Percentiles rank a stretch among this genome's conserved stretches.
Evolutionary conservation across 768 basidiomycete species (phyloP).

Genomic region (Cystofilobasidium ferigula): DNA sequence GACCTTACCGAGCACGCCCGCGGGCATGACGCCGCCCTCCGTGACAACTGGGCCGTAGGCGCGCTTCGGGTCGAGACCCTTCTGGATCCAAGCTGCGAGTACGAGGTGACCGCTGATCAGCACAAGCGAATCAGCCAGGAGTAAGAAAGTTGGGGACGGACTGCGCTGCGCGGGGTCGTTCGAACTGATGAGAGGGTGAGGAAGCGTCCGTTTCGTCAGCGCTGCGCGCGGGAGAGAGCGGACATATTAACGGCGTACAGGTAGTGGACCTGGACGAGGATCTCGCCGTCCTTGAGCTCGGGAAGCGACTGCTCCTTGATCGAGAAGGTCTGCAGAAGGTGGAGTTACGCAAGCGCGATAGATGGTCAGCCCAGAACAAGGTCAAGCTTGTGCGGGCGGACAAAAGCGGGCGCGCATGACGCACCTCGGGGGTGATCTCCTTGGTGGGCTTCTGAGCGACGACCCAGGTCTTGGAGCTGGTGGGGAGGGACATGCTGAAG

Average conservation of each 20-base stretch:
- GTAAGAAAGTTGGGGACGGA: not conserved
- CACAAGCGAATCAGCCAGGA: too few relatives aligned
- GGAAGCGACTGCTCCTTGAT: slow-evolving; percentile 23
- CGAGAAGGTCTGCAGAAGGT: slow-evolving; percentile 26
- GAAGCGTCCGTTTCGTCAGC: too few relatives aligned
- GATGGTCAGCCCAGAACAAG: too few relatives aligned
- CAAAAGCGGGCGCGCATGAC: not conserved
- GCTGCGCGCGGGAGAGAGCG: too few relatives aligned
- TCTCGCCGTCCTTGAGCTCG: slow-evolving; percentile 31
- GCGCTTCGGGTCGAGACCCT: slow-evolving; percentile 6
- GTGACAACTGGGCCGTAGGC: slow-evolving; percentile 6
- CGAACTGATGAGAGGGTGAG: not conserved
- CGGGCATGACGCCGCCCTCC: slow-evolving; percentile 3
- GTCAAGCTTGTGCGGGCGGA: too few relatives aligned
- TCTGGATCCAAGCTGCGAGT: slow-evolving; percentile 20
- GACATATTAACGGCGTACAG: slow-evolving; percentile 19
- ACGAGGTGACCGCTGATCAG: too few relatives aligned
- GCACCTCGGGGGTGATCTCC: slow-evolving; percentile 23
- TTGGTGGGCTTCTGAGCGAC: slow-evolving; percentile 29
- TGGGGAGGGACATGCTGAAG: slow-evolving; percentile 25
- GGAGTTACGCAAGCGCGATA: too few relatives aligned
- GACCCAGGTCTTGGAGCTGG: slow-evolving; percentile 28
- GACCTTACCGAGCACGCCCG: slow-evolving; percentile 28
- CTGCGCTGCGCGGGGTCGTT: slow-evolving; percentile 35
- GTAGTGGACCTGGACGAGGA: slow-evolving; percentile 31